These are phyloP conservation scores for Penicillium sp. DNA, from an alignment of 2,329 filamentous ascomycete species.

Conservation along the genomic window DNA sequence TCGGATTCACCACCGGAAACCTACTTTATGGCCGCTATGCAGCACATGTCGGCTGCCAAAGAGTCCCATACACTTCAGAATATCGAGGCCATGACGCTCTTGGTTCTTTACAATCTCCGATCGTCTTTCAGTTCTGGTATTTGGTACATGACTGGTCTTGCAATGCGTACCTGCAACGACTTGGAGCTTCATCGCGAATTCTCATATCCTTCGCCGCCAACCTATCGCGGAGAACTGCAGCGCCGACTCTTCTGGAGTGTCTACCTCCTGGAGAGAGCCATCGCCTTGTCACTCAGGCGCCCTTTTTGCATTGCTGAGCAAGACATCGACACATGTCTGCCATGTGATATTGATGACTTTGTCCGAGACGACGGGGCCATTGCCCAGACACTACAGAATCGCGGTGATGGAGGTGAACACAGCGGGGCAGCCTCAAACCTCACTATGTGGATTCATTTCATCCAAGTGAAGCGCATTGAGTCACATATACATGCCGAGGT, in stretches of 20 bases:
- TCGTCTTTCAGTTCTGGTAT: slow-evolving; percentile 47
- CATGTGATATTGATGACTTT: slow-evolving; percentile 38
- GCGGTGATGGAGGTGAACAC: too few relatives aligned
- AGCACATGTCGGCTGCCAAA: slow-evolving; percentile 46
- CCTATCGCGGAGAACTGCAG: slow-evolving; percentile 44
- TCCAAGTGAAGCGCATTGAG: slow-evolving; percentile 45
- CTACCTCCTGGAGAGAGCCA: slow-evolving; percentile 48
- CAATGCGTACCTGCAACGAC: slow-evolving; percentile 52
- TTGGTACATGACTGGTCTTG: slow-evolving; percentile 54
- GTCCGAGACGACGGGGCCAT: too few relatives aligned
- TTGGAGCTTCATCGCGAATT: slow-evolving; percentile 49
- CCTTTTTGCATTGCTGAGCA: slow-evolving; percentile 50
- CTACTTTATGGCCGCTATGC: slow-evolving; percentile 45
- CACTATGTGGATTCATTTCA: slow-evolving; percentile 31
- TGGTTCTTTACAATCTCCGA: slow-evolving; percentile 50
- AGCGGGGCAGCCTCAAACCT: slow-evolving; percentile 19
- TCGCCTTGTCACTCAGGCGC: slow-evolving; percentile 49
- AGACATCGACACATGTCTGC: slow-evolving; percentile 49
- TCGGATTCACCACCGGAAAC: too few relatives aligned
- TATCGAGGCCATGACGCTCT: slow-evolving; percentile 50
- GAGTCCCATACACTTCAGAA: slow-evolving; percentile 49
- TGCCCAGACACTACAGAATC: slow-evolving; percentile 25
- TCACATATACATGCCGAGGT: slow-evolving; percentile 51
- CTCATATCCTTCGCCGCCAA: slow-evolving; percentile 39
- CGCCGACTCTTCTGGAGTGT: slow-evolving; percentile 51